Percentiles rank a stretch among this genome's conserved stretches.
phyloP scores from a whole-genome alignment of 768 basidiomycete species.

The Tylopilus sp. region DNA sequence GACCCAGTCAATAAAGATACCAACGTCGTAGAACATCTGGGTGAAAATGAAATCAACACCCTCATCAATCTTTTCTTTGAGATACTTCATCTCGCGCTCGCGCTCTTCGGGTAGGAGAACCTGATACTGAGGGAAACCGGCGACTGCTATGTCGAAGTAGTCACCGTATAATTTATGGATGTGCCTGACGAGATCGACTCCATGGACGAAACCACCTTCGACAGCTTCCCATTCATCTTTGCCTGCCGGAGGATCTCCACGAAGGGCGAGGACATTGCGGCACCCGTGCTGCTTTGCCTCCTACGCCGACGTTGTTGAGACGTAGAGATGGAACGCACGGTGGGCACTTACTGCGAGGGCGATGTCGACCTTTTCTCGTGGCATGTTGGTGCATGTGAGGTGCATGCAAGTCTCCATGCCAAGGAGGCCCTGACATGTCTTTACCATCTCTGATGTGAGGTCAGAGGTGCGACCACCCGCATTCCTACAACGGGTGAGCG shows the following conservation, averaged over 20 bases:
- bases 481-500: slow-evolving; percentile 57
- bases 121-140: slow-evolving; percentile 88
- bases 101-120: slow-evolving; percentile 69
- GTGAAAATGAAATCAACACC: slow-evolving; percentile 95
- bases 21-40: slow-evolving; percentile 96
- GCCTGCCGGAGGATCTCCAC: slow-evolving; percentile 89
- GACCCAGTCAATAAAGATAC: slow-evolving; percentile 91
- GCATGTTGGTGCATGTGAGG: slow-evolving; percentile 98
- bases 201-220: slow-evolving; percentile 86
- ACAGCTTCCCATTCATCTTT: slow-evolving; percentile 91
- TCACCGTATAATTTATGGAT: slow-evolving; percentile 81
- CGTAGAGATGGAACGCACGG: not conserved
- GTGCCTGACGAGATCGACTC: slow-evolving; percentile 88
- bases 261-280: slow-evolving; percentile 88
- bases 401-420: slow-evolving; percentile 99
- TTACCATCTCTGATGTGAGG: slow-evolving; percentile 89
- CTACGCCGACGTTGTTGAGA: slow-evolving; percentile 38
- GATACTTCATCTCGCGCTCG: slow-evolving; percentile 73
- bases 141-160: slow-evolving; percentile 93
- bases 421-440: slow-evolving; percentile 88
- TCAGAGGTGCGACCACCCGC: slow-evolving; percentile 96
- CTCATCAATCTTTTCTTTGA: slow-evolving; percentile 90
- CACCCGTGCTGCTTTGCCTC: slow-evolving; percentile 89
- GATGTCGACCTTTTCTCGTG: slow-evolving; percentile 89
- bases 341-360: slow-evolving; percentile 68